Conservation (phyloP, 2,329 filamentous ascomycete species). For the Dactylonectria macrodidyma region DNA sequence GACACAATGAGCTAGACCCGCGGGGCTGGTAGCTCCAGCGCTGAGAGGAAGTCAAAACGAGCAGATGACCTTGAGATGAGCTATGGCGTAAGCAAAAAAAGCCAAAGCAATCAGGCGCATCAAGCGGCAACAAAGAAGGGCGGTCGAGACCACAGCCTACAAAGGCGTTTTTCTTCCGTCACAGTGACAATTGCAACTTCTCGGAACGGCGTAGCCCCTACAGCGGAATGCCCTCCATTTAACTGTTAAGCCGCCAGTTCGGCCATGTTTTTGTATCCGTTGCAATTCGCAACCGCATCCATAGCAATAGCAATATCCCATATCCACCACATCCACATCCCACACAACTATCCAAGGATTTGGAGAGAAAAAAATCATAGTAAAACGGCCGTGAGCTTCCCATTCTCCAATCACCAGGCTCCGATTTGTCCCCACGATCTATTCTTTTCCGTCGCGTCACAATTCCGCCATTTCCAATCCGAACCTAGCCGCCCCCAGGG, state of each 20-base stretch:
- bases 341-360: too few relatives aligned
- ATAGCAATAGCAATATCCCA: neutral
- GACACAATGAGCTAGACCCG: slow-evolving; percentile 9
- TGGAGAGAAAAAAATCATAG: too few relatives aligned
- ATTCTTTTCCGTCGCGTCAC: slow-evolving; percentile 31
- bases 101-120: slow-evolving; percentile 2
- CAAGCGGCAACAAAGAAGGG: neutral
- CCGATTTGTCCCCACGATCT: slow-evolving; percentile 32
- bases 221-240: neutral
- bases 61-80: slow-evolving; percentile 38
- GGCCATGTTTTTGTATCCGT: neutral
- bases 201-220: neutral
- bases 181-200: slow-evolving; percentile 16
- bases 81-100: slow-evolving; percentile 10
- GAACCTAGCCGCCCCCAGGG: slow-evolving; percentile 48
- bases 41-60: slow-evolving; percentile 34
- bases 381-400: neutral
- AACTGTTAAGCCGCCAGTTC: neutral
- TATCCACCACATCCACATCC: neutral
- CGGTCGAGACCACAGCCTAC: neutral
- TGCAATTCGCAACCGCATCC: neutral
- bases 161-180: slow-evolving; percentile 11
- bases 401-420: slow-evolving; percentile 36
- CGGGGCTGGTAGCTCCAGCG: slow-evolving; percentile 7
- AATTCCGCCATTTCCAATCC: slow-evolving; percentile 50